Conservation (phyloP, 2,329 filamentous ascomycete species). For the Drechslerella stenobrocha region DNA sequence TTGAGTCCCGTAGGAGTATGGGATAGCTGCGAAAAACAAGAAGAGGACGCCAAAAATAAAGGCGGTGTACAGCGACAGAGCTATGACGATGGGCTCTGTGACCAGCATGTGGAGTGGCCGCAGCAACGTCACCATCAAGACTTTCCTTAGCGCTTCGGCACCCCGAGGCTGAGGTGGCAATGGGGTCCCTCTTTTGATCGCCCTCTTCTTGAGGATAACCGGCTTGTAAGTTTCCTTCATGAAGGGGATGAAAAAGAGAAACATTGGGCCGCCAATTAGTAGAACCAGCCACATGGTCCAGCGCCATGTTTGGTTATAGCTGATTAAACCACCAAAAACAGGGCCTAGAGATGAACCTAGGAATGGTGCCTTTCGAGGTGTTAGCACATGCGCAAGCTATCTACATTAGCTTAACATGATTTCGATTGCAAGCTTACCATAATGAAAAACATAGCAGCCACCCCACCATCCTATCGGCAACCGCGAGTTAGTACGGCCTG, state of each 20-base stretch:
- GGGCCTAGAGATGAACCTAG: slow-evolving; percentile 49
- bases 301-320: slow-evolving; percentile 61
- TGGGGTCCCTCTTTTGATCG: slow-evolving; percentile 60
- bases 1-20: slow-evolving; percentile 50
- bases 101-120: slow-evolving; percentile 72
- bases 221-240: slow-evolving; percentile 69
- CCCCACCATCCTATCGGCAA: slow-evolving; percentile 26
- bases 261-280: slow-evolving; percentile 67
- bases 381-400: too few species aligned
- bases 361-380: slow-evolving; percentile 24
- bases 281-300: slow-evolving; percentile 73
- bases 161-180: slow-evolving; percentile 58
- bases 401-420: too few species aligned
- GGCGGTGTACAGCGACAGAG: slow-evolving; percentile 70
- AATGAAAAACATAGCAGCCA: slow-evolving; percentile 44
- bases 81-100: slow-evolving; percentile 73
- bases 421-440: slow-evolving; percentile 33
- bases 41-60: slow-evolving; percentile 70
- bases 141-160: slow-evolving; percentile 61
- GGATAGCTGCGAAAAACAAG: slow-evolving; percentile 66
- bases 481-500: neutral
- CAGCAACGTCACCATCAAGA: slow-evolving; percentile 70
- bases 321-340: slow-evolving; percentile 52
- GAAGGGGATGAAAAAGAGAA: slow-evolving; percentile 63
- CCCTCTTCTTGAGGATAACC: slow-evolving; percentile 63